phyloP scores from a whole-genome alignment of 139 green algal species.

The Nannochloris sp. region DNA sequence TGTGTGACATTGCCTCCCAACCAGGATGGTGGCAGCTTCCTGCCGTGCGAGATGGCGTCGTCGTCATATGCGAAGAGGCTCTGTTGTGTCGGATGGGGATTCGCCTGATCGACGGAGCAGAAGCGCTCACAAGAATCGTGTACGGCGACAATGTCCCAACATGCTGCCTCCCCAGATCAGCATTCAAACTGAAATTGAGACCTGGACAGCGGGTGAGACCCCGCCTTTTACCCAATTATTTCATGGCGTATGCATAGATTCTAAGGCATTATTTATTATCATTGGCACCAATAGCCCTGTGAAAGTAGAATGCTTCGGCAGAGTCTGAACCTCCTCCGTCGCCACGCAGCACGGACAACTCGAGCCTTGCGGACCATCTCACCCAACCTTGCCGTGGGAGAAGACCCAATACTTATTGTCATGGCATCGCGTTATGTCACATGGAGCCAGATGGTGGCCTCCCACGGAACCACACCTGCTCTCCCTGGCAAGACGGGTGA shows the following conservation, averaged over 20 bases:
- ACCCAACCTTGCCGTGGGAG: too few species aligned
- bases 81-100: conserved; percentile 59
- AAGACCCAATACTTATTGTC: too few species aligned
- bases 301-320: too few species aligned
- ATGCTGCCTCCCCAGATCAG: conserved; percentile 8
- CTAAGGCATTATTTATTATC: background rate
- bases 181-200: conserved; percentile 62
- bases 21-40: conserved; percentile 84
- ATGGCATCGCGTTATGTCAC: too few species aligned
- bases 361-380: too few species aligned
- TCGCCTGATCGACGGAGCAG: conserved; percentile 74
- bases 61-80: conserved; percentile 62
- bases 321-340: too few species aligned
- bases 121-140: conserved; percentile 67
- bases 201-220: conserved; percentile 68
- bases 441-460: too few species aligned
- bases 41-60: conserved; percentile 54
- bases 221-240: conserved; percentile 60
- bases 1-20: conserved; percentile 54
- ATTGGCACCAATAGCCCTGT: too few species aligned
- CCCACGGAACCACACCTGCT: too few species aligned
- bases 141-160: conserved; percentile 46
- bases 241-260: conserved; percentile 30
- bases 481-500: too few species aligned
- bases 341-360: too few species aligned